These are phyloP conservation scores for Thalassiosira profunda DNA, from an alignment of 108 stramenopile species.

Conservation along the genomic window DNA sequence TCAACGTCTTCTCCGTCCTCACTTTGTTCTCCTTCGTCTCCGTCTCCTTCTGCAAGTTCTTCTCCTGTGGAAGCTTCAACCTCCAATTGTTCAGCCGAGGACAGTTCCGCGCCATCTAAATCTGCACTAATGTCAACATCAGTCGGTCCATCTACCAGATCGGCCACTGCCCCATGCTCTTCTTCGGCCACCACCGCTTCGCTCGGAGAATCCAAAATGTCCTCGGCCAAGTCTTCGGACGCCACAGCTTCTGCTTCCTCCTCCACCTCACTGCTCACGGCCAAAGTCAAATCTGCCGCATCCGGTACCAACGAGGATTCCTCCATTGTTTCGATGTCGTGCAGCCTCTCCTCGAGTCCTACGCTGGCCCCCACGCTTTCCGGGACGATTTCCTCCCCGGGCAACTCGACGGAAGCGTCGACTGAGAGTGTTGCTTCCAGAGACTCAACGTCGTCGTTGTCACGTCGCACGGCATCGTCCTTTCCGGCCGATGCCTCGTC, in stretches of 20 bases:
- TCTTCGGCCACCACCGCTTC: too few relatives aligned
- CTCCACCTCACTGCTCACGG: neutral
- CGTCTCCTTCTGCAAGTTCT: neutral
- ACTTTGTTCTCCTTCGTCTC: neutral
- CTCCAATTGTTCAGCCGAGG: too few relatives aligned
- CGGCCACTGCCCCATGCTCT: neutral
- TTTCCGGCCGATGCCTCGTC: too few relatives aligned
- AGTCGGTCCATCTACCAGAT: neutral
- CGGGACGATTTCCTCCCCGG: neutral
- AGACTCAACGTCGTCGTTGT: too few relatives aligned
- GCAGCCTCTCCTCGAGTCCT: neutral
- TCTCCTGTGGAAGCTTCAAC: neutral
- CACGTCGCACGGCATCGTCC: too few relatives aligned
- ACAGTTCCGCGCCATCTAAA: too few relatives aligned
- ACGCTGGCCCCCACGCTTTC: neutral
- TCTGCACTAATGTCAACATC: neutral
- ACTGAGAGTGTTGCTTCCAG: too few relatives aligned
- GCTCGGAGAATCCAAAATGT: too few relatives aligned
- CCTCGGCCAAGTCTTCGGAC: neutral
- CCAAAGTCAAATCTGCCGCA: neutral
- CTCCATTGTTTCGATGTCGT: neutral
- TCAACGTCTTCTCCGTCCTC: conserved; percentile 1
- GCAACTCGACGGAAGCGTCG: neutral
- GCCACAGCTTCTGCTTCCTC: neutral
- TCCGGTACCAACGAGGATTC: neutral